Conservation (phyloP, 306 rosid genomes). For the Fragaria vesca region DNA sequence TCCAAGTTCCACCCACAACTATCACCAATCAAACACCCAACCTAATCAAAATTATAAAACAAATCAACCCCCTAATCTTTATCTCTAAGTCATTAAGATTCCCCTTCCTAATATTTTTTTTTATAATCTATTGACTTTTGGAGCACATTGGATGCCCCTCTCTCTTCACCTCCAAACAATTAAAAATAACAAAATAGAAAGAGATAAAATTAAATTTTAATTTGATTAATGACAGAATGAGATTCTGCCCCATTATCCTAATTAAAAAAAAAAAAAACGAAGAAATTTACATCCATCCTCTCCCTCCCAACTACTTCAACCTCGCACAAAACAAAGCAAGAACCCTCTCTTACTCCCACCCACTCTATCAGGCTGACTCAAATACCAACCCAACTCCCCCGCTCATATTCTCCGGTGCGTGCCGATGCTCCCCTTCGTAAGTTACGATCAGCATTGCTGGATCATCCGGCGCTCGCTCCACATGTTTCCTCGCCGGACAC, state of each 20-base stretch:
- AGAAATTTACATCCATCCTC: background rate
- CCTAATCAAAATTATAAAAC: background rate
- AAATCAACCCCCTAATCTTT: background rate
- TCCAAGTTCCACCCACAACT: background rate
- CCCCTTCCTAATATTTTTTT: background rate
- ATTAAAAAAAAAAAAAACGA: background rate
- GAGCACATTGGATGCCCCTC: background rate
- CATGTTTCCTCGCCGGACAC: conserved; percentile 94
- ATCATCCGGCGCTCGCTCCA: conserved; percentile 76
- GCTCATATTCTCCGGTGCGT: conserved; percentile 54
- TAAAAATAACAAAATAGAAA: background rate
- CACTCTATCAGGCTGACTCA: conserved; percentile 44
- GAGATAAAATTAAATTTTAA: background rate
- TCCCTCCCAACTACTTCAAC: background rate
- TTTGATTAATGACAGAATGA: background rate
- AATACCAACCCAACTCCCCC: conserved; percentile 44
- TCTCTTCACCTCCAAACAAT: background rate
- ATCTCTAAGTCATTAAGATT: background rate
- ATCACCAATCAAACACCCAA: background rate
- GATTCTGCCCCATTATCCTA: background rate
- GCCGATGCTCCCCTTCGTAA: conserved; percentile 88
- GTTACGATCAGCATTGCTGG: conserved; percentile 85
- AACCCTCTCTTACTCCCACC: background rate
- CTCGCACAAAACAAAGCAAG: background rate
- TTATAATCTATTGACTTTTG: background rate